Evolutionary conservation across 441 rosid species (phyloP).

Genomic region (Gossypium gossypioides): DNA sequence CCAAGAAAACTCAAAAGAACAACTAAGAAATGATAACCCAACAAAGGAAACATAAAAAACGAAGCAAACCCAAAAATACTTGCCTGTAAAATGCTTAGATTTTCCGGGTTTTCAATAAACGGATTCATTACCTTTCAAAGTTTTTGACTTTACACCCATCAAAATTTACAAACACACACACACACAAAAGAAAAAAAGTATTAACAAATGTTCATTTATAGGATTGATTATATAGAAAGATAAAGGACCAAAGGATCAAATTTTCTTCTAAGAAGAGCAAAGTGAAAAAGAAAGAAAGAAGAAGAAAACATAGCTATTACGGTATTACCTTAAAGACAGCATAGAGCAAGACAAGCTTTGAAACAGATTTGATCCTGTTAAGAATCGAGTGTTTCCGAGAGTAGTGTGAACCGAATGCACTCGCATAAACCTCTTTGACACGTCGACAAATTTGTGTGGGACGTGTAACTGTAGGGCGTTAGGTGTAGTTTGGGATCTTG

Average conservation of each 20-base stretch:
- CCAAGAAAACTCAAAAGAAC: neutral
- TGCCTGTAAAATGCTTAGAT: conserved; percentile 13
- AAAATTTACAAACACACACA: conserved; percentile 3
- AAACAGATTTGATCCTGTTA: conserved; percentile 7
- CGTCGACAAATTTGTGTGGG: neutral
- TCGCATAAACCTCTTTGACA: neutral
- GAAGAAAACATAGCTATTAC: neutral
- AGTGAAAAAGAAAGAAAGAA: conserved; percentile 16
- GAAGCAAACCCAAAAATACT: conserved; percentile 18
- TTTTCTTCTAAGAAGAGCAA: conserved; percentile 48
- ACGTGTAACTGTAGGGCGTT: neutral
- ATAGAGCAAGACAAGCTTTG: neutral
- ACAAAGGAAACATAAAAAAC: conserved; percentile 18
- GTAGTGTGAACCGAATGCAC: neutral
- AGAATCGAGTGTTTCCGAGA: neutral
- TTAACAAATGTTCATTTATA: neutral
- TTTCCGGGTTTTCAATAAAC: neutral
- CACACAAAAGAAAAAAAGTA: neutral
- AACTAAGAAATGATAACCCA: neutral
- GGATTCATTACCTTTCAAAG: conserved; percentile 7
- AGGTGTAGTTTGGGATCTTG: conserved; percentile 4
- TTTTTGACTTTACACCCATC: conserved; percentile 8
- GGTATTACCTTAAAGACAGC: conserved; percentile 15
- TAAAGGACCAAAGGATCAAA: conserved; percentile 26
- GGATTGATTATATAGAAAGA: neutral